Evolutionary conservation across 345 rosid genomes (phyloP), one percentile per base, ranked within the genome.

Genomic region (Sonneratia alba): DNA sequence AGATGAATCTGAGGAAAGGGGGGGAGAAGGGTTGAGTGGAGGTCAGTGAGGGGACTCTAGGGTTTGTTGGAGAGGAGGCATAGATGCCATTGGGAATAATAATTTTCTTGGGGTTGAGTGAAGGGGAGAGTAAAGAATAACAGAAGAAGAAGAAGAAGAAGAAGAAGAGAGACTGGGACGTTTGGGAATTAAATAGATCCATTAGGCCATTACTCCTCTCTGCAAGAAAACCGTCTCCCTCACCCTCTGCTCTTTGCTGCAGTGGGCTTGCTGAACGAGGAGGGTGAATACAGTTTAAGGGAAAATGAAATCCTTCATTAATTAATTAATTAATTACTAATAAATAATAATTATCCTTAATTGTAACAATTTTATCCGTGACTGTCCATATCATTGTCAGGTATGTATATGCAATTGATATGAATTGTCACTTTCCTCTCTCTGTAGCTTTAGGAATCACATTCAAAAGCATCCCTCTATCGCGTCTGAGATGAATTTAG

Each of bases 151-250:
- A 21, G 59, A 51, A n/a, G 78, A 14, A 21, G 59, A 27, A 27
- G 32, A 27, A 27, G 0, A 27, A 27, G 76, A 71, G 36, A n/a
- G 78, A 76, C 42, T 75, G 59, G 87, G 87, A 34, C 77, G 86
- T 77, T 83, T 81, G 87, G 76, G 76, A 78, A 82, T 86, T 83
- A 77, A 83, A 77, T 40, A 40, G 43, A 40, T 4, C 43, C 43
- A 40, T 66, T 36, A 34, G 86, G 76, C 79, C 79, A 73, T 76
- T 73, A 76, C 86, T 83, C 68, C 68, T 70, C 59, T 77, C 81
- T 75, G 87, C 85, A 69, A 72, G 12, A 80, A 11, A 71, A 70
- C 69, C 78, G 14, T 59, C 14, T 59, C 34, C 24, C 36, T 7
- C 36, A 22, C 34, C 11, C 64, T 21, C 64, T 63, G 19, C 63